A percentile compares a stretch with the other conserved stretches of the same genome.
Conservation (phyloP, 1,284 basidiomycete genomes). For the Tetrapyrgos nigripes region DNA sequence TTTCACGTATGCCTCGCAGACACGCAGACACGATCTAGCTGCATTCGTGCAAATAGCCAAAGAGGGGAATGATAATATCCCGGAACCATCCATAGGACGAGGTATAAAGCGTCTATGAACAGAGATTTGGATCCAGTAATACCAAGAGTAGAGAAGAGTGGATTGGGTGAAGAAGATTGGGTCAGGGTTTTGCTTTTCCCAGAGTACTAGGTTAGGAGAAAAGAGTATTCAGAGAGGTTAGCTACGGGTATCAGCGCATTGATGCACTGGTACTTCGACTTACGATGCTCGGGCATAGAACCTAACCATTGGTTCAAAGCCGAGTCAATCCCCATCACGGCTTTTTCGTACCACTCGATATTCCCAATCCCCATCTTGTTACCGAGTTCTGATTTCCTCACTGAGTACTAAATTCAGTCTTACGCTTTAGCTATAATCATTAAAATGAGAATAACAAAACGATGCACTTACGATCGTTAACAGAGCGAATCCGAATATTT, state of each 20-base stretch:
- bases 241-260: neutral
- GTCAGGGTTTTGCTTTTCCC: conserved; percentile 73
- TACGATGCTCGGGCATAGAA: conserved; percentile 68
- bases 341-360: conserved; percentile 68
- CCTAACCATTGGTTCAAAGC: conserved; percentile 82
- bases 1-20: conserved; percentile 61
- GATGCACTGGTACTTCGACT: conserved; percentile 25
- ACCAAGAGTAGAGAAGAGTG: conserved; percentile 66
- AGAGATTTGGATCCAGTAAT: conserved; percentile 79
- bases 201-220: conserved; percentile 55
- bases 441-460: conserved; percentile 28
- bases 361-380: conserved; percentile 42
- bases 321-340: conserved; percentile 78
- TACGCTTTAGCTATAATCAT: neutral
- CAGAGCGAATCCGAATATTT: conserved; percentile 66
- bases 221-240: too few relatives aligned
- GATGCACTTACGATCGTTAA: conserved; percentile 58
- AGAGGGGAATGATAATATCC: conserved; percentile 65
- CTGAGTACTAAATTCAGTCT: conserved; percentile 60
- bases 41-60: conserved; percentile 89
- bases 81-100: conserved; percentile 60
- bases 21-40: conserved; percentile 78
- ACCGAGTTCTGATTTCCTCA: conserved; percentile 65
- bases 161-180: conserved; percentile 73
- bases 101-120: conserved; percentile 87